Conservation (phyloP, 2,329 filamentous ascomycete species). For the Ascochyta rabiei region DNA sequence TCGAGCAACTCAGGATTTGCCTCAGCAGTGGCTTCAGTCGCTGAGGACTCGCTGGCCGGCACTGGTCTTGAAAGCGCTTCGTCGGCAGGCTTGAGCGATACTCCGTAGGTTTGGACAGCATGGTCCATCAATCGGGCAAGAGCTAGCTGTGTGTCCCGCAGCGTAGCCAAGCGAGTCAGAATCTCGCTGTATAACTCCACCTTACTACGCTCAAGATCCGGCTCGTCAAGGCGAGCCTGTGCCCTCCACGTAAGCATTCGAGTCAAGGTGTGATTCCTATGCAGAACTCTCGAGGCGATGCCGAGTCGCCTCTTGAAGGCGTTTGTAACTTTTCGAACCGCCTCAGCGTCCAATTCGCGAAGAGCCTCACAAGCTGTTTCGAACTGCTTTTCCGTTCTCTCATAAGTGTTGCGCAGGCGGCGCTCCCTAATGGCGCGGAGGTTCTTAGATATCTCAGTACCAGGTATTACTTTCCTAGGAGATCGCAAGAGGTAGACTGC, state of each 20-base stretch:
- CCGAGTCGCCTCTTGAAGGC: slow-evolving; percentile 31
- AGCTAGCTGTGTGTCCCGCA: slow-evolving; percentile 41
- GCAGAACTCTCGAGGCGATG: slow-evolving; percentile 28
- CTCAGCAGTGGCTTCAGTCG: not conserved
- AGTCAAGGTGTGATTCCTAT: slow-evolving; percentile 37
- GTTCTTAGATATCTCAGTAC: slow-evolving; percentile 5
- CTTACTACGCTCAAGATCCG: slow-evolving; percentile 15
- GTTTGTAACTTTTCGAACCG: slow-evolving; percentile 10
- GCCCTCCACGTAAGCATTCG: slow-evolving; percentile 37
- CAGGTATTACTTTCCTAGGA: not conserved
- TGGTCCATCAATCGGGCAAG: slow-evolving; percentile 32
- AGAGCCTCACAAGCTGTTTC: slow-evolving; percentile 23
- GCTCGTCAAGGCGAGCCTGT: slow-evolving; percentile 36
- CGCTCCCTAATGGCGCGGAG: slow-evolving; percentile 8
- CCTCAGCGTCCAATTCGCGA: slow-evolving; percentile 14
- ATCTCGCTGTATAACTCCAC: slow-evolving; percentile 28
- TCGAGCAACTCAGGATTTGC: not conserved
- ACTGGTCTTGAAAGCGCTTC: slow-evolving; percentile 3
- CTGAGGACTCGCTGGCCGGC: not conserved
- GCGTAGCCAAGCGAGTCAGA: slow-evolving; percentile 31
- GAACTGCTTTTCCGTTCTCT: slow-evolving; percentile 29
- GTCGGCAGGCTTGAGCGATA: slow-evolving; percentile 20
- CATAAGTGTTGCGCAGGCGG: slow-evolving; percentile 19
- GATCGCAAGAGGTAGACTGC: slow-evolving; percentile 6
- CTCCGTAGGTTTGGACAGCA: slow-evolving; percentile 29